Conservation (phyloP, 176 grass and related monocot species). For the Oropetium thomaeum region DNA sequence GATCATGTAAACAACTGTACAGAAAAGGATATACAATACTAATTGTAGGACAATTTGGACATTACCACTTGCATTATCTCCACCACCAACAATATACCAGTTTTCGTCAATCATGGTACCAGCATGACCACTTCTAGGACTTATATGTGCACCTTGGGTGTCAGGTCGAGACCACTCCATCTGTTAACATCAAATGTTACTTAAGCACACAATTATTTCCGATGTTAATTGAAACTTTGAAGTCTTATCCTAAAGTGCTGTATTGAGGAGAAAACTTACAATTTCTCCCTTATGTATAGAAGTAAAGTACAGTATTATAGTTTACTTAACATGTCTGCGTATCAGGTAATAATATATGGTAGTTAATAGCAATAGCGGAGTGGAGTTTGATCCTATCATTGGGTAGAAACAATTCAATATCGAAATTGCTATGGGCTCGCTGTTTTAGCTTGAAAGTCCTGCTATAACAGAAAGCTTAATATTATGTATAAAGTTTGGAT, state of each 20-base stretch:
- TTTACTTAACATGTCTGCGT: not conserved
- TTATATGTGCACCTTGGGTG: constrained; percentile 78
- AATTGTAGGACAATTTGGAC: not conserved
- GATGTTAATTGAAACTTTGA: not conserved
- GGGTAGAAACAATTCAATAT: not conserved
- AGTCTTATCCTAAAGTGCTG: constrained; percentile 9
- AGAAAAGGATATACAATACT: constrained; percentile 7
- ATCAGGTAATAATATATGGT: constrained; percentile 5
- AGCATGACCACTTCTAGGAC: constrained; percentile 95
- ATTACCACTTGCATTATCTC: constrained; percentile 95
- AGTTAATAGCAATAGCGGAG: constrained; percentile 9
- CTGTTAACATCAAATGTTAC: constrained; percentile 46
- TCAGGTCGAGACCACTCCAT: constrained; percentile 96
- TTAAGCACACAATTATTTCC: constrained; percentile 5
- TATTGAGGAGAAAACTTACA: not conserved
- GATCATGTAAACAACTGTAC: not conserved
- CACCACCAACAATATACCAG: constrained; percentile 98
- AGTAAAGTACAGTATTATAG: constrained; percentile 2
- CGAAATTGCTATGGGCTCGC: not conserved
- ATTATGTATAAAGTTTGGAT: not conserved
- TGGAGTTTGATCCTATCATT: constrained; percentile 18
- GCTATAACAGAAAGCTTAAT: not conserved
- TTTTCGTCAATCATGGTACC: constrained; percentile 70
- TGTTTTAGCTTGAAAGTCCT: constrained; percentile 4
- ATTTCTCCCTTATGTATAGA: not conserved